Conservation (phyloP, 352 stramenopile species). For the Phytophthora sojae region DNA sequence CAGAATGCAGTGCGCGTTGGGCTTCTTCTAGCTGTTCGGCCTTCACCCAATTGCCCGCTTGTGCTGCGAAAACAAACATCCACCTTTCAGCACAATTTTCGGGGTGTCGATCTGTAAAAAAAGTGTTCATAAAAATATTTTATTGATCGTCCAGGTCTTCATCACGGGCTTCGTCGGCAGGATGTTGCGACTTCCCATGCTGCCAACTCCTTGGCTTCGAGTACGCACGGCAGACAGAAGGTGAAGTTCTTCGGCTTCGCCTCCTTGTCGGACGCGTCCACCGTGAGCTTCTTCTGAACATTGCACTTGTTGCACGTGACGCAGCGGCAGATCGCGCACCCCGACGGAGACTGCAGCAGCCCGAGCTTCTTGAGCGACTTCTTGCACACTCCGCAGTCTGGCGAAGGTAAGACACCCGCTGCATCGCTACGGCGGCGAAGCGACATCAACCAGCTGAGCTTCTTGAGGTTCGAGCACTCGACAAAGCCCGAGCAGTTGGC, state of each 20-base stretch:
- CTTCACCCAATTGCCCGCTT: too few species aligned
- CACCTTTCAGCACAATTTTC: too few species aligned
- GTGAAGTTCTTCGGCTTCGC: slow-evolving; percentile 50
- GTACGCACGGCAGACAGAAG: slow-evolving; percentile 64
- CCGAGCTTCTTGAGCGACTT: slow-evolving; percentile 40
- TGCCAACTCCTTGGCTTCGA: slow-evolving; percentile 47
- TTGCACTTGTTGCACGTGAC: slow-evolving; percentile 53
- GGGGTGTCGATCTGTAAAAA: too few species aligned
- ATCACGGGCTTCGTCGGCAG: slow-evolving; percentile 21
- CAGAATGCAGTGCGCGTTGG: background rate
- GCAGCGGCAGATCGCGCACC: slow-evolving; percentile 41
- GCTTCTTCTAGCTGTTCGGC: background rate
- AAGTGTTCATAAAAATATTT: too few species aligned
- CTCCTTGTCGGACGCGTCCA: slow-evolving; percentile 43
- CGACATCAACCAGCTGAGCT: slow-evolving; percentile 59
- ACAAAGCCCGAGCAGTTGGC: slow-evolving; percentile 32
- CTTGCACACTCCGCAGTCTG: slow-evolving; percentile 33
- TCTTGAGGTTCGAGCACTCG: slow-evolving; percentile 65
- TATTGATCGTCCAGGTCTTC: background rate
- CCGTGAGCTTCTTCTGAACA: slow-evolving; percentile 53
- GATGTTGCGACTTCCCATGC: slow-evolving; percentile 51
- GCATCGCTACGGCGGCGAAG: slow-evolving; percentile 26
- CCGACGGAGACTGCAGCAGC: slow-evolving; percentile 31
- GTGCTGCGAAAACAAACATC: too few species aligned
- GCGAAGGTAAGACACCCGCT: background rate